Evolutionary conservation across 2,329 filamentous ascomycete genomes (phyloP), one percentile per base, ranked within the genome.

Genomic region (Massarina eburnea): DNA sequence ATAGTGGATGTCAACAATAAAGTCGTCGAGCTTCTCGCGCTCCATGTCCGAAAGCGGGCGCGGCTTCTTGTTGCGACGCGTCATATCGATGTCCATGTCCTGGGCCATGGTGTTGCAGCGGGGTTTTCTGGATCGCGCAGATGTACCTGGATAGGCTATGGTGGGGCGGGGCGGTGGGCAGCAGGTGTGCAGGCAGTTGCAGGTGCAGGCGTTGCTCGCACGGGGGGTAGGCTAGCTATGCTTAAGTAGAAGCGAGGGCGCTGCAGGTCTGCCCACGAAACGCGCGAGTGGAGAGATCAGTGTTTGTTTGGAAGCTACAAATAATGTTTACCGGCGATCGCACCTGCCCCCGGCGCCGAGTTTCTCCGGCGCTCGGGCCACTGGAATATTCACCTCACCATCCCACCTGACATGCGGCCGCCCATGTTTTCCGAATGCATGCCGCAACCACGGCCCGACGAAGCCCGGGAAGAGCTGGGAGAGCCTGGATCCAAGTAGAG

Each of bases 1-100:
- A 76, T 99, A 99, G 73, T 97, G 91, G 61, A 99, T 99, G 24
- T 84, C 83, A 63, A 97, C 91, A 57, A 94, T 83, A 67, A 89
- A 97, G 71, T 97, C 91, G 51, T 96, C 90, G 48, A 99, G 79
- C 49, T 86, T 84, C 57, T 86, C 83, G 56, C 88, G 84, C 79
- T 99, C 94, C 15, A 80, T 75, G 53, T 96, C 90, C 24, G 85
- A 83, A 46, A 99, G 76, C 52, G 86, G 81, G 51, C 92, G 84
- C 33, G 94, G 89, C 68, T 83, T 82, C 75, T 88, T 87, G 76
- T 97, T 97, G 69, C 92, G 88, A 70, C 92, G 85, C 61, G 79
- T 85, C 59, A 82, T 82, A 74, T 97, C 92, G 64, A 96, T 91
- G 62, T 85, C 81, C 69, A 80, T 62, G 32, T 62, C 61, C 37